These are phyloP conservation scores for Chenopodium berlandieri DNA, from an alignment of 148 eudicot genomes.

Conservation along the genomic window DNA sequence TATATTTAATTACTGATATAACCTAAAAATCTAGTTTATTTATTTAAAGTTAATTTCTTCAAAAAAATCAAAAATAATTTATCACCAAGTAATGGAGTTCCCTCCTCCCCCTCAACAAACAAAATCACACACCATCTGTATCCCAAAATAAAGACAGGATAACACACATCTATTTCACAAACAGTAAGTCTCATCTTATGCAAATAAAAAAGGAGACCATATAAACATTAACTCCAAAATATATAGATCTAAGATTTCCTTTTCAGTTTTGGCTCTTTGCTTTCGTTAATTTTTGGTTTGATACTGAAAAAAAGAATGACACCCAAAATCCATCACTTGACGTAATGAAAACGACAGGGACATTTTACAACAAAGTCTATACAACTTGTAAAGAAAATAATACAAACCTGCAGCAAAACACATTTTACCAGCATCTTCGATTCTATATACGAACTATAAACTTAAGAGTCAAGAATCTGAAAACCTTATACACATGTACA, in stretches of 20 bases:
- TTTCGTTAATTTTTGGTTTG: neutral
- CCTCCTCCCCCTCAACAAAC: no score
- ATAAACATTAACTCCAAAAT: neutral
- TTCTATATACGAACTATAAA: neutral
- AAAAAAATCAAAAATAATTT: no score
- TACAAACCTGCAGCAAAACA: neutral
- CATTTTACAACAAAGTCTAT: neutral
- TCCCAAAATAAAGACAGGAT: neutral
- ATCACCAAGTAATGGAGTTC: no score
- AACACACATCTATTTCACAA: neutral
- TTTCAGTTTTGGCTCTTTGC: neutral
- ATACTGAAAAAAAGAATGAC: no score
- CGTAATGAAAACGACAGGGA: neutral
- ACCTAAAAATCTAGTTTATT: no score
- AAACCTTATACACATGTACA: conserved; percentile 15
- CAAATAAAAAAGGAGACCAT: neutral
- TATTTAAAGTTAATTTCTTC: no score
- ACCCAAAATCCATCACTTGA: neutral
- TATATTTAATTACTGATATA: no score
- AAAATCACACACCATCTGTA: neutral
- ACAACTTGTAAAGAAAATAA: neutral
- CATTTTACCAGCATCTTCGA: neutral
- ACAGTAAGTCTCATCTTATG: neutral
- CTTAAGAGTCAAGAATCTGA: neutral
- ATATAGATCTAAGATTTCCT: neutral